phyloP scores from a whole-genome alignment of 768 basidiomycete genomes.

The Pluteus cervinus region DNA sequence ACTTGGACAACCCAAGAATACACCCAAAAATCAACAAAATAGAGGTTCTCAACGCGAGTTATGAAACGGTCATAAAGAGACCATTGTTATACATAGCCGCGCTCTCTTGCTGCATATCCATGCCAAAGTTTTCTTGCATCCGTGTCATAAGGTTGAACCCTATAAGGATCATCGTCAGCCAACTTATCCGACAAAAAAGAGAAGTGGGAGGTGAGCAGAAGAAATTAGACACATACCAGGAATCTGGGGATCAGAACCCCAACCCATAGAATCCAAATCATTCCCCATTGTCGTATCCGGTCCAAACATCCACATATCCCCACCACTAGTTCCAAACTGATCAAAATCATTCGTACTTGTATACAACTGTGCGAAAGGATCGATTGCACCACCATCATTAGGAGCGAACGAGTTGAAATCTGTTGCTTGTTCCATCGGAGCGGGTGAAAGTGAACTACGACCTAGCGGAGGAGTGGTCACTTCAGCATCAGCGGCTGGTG shows the following conservation, averaged over 20 bases:
- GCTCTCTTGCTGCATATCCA: too few relatives aligned
- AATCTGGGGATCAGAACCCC: too few relatives aligned
- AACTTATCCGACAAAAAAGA: conserved; percentile 1
- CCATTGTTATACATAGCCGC: too few relatives aligned
- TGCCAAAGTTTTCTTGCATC: conserved; percentile 32
- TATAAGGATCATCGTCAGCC: conserved; percentile 10
- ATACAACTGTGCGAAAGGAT: conserved; percentile 32
- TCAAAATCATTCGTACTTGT: conserved; percentile 12
- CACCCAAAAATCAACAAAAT: too few relatives aligned
- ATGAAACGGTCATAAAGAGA: too few relatives aligned
- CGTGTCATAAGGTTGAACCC: conserved; percentile 34
- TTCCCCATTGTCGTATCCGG: too few relatives aligned
- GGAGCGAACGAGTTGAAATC: conserved; percentile 46
- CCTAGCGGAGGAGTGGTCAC: conserved; percentile 31
- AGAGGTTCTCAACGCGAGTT: too few relatives aligned
- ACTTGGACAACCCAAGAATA: too few relatives aligned
- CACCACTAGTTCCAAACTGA: conserved; percentile 12
- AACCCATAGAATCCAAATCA: too few relatives aligned
- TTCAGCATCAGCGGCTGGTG: conserved; percentile 11
- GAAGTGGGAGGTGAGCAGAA: too few relatives aligned
- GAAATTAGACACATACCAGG: conserved; percentile 36
- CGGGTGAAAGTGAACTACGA: conserved; percentile 39
- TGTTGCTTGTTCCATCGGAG: conserved; percentile 35
- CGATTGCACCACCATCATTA: conserved; percentile 26
- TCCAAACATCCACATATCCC: conserved; percentile 25